Evolutionary conservation across 2,329 filamentous ascomycete genomes (phyloP).

Genomic region (Aspergillus floridensis): DNA sequence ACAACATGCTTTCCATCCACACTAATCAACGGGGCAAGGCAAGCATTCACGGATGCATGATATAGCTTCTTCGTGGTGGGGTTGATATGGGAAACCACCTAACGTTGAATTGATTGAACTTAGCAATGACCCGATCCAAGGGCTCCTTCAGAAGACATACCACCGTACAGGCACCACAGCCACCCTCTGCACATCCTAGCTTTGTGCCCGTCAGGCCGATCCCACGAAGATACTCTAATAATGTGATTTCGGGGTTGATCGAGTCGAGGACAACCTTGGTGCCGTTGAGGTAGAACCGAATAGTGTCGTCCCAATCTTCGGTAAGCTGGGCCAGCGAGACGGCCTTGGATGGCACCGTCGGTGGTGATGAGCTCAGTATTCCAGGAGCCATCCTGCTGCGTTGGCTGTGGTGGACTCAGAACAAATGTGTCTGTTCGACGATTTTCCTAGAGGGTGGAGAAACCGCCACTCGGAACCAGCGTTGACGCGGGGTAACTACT

Average conservation of each 20-base stretch:
- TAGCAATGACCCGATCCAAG: not conserved
- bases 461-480: not conserved
- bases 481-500: not conserved
- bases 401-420: not conserved
- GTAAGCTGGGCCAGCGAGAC: slow-evolving; percentile 62
- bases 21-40: slow-evolving; percentile 85
- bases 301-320: slow-evolving; percentile 76
- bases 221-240: slow-evolving; percentile 88
- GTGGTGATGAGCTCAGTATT: slow-evolving; percentile 46
- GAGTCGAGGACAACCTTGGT: slow-evolving; percentile 82
- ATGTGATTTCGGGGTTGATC: slow-evolving; percentile 84
- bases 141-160: slow-evolving; percentile 11
- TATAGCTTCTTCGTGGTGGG: slow-evolving; percentile 90
- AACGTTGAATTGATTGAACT: slow-evolving; percentile 20
- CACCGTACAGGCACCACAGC: slow-evolving; percentile 69
- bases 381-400: slow-evolving; percentile 56
- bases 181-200: slow-evolving; percentile 92
- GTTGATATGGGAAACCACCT: slow-evolving; percentile 86
- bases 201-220: slow-evolving; percentile 95
- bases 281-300: slow-evolving; percentile 92
- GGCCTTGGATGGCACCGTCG: slow-evolving; percentile 46
- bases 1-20: slow-evolving; percentile 98
- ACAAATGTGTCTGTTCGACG: not conserved
- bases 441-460: not conserved
- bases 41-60: slow-evolving; percentile 95